These are phyloP conservation scores for Pelargonium australe DNA, from an alignment of 441 rosid species.

Conservation along the genomic window DNA sequence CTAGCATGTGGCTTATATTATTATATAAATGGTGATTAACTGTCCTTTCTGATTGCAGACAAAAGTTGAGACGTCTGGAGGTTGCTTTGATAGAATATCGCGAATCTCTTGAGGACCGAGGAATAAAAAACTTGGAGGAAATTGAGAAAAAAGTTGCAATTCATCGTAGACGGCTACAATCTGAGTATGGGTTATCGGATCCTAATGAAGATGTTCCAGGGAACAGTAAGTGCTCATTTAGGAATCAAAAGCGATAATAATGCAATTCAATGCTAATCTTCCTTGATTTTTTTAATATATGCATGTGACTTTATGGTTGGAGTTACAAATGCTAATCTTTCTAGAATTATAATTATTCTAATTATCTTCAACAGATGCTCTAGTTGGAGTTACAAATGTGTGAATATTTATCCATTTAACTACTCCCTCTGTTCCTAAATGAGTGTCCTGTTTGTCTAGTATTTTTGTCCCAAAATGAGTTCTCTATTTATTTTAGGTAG, in stretches of 20 bases:
- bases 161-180: slow-evolving; percentile 68
- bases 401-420: too few relatives aligned
- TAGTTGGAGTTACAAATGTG: neutral
- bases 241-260: neutral
- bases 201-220: slow-evolving; percentile 38
- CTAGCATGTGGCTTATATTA: slow-evolving; percentile 1
- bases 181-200: slow-evolving; percentile 56
- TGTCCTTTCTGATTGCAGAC: slow-evolving; percentile 46
- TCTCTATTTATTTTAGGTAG: too few relatives aligned
- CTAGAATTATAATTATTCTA: neutral
- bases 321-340: neutral
- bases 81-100: slow-evolving; percentile 94
- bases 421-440: too few relatives aligned
- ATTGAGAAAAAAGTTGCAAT: slow-evolving; percentile 77
- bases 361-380: neutral
- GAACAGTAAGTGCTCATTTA: slow-evolving; percentile 42
- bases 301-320: neutral
- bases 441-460: too few relatives aligned
- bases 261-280: neutral
- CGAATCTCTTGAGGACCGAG: slow-evolving; percentile 91
- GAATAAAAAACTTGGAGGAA: slow-evolving; percentile 74
- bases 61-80: slow-evolving; percentile 82
- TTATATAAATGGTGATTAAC: slow-evolving; percentile 11
- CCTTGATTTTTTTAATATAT: neutral
- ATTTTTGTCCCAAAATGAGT: too few relatives aligned